Evolutionary conservation across 176 grass and related monocot species (phyloP).

Genomic region (Dendrocalamus sinicus): DNA sequence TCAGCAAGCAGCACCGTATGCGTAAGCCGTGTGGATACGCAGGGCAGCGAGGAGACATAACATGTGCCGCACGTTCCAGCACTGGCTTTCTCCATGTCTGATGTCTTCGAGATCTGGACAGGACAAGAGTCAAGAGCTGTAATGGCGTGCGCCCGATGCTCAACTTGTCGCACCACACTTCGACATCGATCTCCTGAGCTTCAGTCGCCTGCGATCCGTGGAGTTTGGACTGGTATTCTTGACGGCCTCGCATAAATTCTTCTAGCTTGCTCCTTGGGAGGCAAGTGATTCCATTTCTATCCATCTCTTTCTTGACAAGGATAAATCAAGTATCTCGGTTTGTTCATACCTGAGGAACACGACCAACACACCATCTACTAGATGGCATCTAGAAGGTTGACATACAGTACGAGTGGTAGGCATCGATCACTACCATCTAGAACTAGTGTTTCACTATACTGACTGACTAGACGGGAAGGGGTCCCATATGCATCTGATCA

Average conservation of each 20-base stretch:
- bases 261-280: constrained; percentile 11
- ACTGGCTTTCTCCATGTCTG: background rate
- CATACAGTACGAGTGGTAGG: background rate
- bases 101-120: background rate
- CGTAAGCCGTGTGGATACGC: background rate
- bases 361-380: background rate
- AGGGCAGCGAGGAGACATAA: background rate
- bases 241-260: background rate
- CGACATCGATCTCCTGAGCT: background rate
- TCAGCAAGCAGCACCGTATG: background rate
- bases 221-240: constrained; percentile 3
- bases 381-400: constrained; percentile 13
- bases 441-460: background rate
- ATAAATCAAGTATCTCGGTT: background rate
- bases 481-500: background rate
- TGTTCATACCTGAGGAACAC: constrained; percentile 48
- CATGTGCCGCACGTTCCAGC: background rate
- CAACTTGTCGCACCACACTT: background rate
- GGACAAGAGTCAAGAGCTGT: background rate
- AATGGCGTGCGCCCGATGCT: no score
- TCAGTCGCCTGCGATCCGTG: background rate
- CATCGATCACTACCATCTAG: background rate
- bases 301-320: constrained; percentile 36
- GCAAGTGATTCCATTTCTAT: background rate
- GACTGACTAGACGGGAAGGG: background rate